These are phyloP conservation scores for Globisporangium recalcitrans DNA, from an alignment of 352 stramenopile genomes.

Conservation along the genomic window DNA sequence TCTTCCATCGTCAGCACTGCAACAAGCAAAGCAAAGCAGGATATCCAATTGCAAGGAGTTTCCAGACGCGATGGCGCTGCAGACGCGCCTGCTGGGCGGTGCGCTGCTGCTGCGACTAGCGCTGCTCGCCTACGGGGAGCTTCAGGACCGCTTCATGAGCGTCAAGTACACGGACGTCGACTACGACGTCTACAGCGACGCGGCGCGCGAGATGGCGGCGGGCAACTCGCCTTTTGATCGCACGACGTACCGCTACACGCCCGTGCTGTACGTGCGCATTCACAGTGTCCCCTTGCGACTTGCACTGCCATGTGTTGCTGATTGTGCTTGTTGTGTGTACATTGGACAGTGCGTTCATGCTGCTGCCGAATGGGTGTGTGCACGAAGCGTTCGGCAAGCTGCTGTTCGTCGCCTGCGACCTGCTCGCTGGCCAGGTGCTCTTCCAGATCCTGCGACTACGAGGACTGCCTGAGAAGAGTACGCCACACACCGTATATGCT, in stretches of 20 bases:
- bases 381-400: conserved; percentile 90
- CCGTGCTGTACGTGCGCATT: conserved; percentile 88
- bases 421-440: conserved; percentile 89
- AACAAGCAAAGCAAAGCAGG: no score
- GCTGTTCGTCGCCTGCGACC: conserved; percentile 94
- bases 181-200: conserved; percentile 98
- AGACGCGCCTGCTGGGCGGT: conserved; percentile 32
- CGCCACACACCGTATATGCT: not conserved
- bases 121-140: conserved; percentile 64
- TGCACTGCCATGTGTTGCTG: not conserved
- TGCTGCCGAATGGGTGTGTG: conserved; percentile 74
- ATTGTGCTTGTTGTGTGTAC: not conserved
- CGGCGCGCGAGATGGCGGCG: conserved; percentile 84
- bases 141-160: conserved; percentile 70
- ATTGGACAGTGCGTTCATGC: conserved; percentile 47
- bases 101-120: conserved; percentile 55
- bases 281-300: not conserved
- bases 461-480: conserved; percentile 51
- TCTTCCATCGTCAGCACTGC: not conserved
- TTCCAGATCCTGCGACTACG: conserved; percentile 76
- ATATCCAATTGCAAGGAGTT: no score
- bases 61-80: conserved; percentile 20
- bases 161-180: conserved; percentile 99
- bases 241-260: conserved; percentile 98
- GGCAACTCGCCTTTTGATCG: conserved; percentile 92